Evolutionary conservation across 768 basidiomycete species (phyloP).

Genomic region (Termitomyces sp.): DNA sequence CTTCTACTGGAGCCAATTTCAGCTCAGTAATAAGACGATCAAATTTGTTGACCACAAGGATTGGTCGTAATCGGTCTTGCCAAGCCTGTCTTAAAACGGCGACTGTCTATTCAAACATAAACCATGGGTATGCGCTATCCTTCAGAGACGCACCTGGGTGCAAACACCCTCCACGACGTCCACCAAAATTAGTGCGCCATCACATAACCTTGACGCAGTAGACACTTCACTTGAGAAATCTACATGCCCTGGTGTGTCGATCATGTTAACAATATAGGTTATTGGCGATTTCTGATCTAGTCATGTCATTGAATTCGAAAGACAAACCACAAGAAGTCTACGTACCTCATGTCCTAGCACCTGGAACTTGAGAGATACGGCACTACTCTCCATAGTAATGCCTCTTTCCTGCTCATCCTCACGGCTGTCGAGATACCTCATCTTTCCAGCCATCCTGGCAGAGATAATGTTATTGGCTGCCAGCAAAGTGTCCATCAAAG

Average conservation of each 20-base stretch:
- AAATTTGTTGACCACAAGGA: constrained; percentile 96
- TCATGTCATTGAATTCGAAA: constrained; percentile 24
- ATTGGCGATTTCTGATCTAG: constrained; percentile 47
- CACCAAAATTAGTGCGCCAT: constrained; percentile 92
- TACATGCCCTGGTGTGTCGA: constrained; percentile 98
- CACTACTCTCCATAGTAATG: constrained; percentile 98
- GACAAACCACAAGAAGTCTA: constrained; percentile 6
- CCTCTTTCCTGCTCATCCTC: constrained; percentile 98
- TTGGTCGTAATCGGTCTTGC: constrained; percentile 81
- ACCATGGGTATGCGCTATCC: background rate
- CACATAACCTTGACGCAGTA: constrained; percentile 87
- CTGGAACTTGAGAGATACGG: constrained; percentile 85
- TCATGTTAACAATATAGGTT: constrained; percentile 88
- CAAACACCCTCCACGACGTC: constrained; percentile 98
- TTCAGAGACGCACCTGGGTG: constrained; percentile 62
- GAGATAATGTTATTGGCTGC: constrained; percentile 99
- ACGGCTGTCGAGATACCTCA: constrained; percentile 90
- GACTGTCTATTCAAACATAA: constrained; percentile 62
- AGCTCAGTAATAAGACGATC: constrained; percentile 94
- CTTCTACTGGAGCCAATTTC: constrained; percentile 85
- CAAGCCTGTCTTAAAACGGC: constrained; percentile 94
- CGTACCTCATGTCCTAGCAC: constrained; percentile 67
- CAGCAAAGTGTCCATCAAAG: constrained; percentile 89
- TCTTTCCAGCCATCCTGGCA: constrained; percentile 88
- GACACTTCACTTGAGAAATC: constrained; percentile 98